Base-by-base conservation (phyloP, 2,329 filamentous ascomycete species). In the Xylaria sp. region DNA sequence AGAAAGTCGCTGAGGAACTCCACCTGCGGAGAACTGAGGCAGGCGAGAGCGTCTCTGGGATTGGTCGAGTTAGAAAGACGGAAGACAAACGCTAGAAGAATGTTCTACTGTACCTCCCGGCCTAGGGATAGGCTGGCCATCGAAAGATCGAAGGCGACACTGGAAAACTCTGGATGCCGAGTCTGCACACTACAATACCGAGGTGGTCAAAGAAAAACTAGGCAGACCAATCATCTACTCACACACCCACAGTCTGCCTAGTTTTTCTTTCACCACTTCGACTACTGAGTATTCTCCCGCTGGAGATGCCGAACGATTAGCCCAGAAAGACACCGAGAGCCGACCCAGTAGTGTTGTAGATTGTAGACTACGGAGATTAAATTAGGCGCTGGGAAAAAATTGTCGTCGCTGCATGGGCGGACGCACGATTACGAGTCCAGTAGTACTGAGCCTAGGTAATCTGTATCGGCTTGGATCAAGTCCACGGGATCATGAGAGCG, bases 31-130 rank as follows among this genome's bases (percentile, higher is more conserved):
- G 40, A 37, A 35, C 23, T 17, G 43, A 60, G 40, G 25, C 33
- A 57, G 47, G 43, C 38, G 33, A 31, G 28, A 31, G 28, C 9
- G 4, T 46, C 15, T 37, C 51, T 55, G 56, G 56, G 46, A 21
- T 46, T 19, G 19, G 19, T 50, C 50, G 54, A 63, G 61, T 66
- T 54, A 61, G 57, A 28, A 21, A n/a, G 40, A 43, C 53, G 60
- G 56, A 31, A n/a, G n/a, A n/a, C n/a, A n/a, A n/a, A 46, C 56
- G 33, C 46, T 57, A 57, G 17, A 31, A 21, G 14, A 14, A 9
- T 43, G 17, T 17, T 43, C 9, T 49, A 19, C 8, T 21, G 12
- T 14, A 12, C 38, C 11, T 23, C 19, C 47, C 33, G 46, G 21
- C n/a, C 7, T 31, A 38, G 9, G 3, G 35, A n/a, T n/a, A n/a